Base-by-base conservation (phyloP, 768 basidiomycete genomes). In the Lentinula sp. region DNA sequence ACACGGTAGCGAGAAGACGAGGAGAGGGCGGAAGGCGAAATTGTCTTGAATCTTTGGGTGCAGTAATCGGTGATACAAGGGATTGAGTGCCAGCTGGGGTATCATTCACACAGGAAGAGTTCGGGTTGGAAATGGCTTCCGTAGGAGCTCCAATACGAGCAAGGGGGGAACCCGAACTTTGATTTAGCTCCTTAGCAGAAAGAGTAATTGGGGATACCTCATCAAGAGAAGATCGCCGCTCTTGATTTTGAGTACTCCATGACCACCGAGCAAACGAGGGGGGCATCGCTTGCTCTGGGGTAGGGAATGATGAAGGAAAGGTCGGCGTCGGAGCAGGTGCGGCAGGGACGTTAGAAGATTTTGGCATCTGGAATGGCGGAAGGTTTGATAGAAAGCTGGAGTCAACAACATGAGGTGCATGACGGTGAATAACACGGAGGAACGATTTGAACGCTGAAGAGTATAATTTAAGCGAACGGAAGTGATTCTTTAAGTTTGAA, bases 361-460 rank as follows among this genome's bases (percentile, higher is more conserved):
- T 65, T 4, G 62, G 61, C 4, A 63, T 36, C 0, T 63, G 23
- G 35, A 66, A 63, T 7, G 55, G 50, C 5, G 68, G 65, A 4
- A 67, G 33, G 2, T 71, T 65, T 0, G 74, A 66, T 33, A 79
- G 65, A 62, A 84, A 85, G 0, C 76, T 75, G 0, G 82, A 81
- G 1, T 71, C 66, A 39, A 79, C 68, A 4, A 68, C 64, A 12
- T 63, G 60, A 28, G 62, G 55, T 3, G 73, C 68, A 18, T 79
- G 75, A 3, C 82, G 76, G 63, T 85, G 83, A 15, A 84, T 74
- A 39, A 84, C 76, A 18, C 81, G 81, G 2, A 83, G 73, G n/a
- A 84, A 73, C 42, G 76, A 81, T 45, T 73, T 71, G 67, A 75
- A 80, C 4, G 81, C 81, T 85, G 63, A 10, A 50, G 39, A 59